Percentiles rank a stretch among this genome's conserved stretches.
Evolutionary conservation across 2,329 filamentous ascomycete species (phyloP).

Genomic region (Alternaria atra): DNA sequence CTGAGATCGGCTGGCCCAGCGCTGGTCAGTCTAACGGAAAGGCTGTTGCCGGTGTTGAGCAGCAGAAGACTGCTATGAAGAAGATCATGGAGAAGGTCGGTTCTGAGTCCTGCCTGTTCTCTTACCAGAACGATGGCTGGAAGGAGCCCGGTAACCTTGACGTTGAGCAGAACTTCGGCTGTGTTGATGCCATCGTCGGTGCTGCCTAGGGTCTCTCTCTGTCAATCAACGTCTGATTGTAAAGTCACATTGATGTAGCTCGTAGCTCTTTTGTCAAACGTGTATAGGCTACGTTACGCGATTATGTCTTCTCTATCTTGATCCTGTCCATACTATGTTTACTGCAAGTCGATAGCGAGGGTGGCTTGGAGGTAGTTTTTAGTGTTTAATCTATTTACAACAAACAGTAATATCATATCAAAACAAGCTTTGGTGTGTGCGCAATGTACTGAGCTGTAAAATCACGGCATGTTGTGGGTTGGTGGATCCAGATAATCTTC

Average conservation of each 20-base stretch:
- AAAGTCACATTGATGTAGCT: conserved; percentile 7
- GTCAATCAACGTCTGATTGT: conserved; percentile 1
- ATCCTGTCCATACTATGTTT: not conserved
- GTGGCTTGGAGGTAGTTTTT: conserved; percentile 23
- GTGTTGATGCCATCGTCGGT: conserved; percentile 58
- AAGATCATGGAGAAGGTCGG: conserved; percentile 74
- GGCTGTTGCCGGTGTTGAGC: conserved; percentile 70
- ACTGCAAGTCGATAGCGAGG: conserved; percentile 17
- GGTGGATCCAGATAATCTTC: not conserved
- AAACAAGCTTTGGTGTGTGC: conserved; percentile 1
- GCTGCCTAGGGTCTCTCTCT: not conserved
- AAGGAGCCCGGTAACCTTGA: conserved; percentile 74
- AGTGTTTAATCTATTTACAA: conserved; percentile 21
- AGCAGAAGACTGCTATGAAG: conserved; percentile 78
- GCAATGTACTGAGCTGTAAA: not conserved
- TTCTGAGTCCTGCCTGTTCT: conserved; percentile 80
- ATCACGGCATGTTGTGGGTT: not conserved
- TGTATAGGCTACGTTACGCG: conserved; percentile 7
- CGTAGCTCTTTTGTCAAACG: conserved; percentile 13
- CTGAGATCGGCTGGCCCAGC: conserved; percentile 92
- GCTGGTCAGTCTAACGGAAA: conserved; percentile 73
- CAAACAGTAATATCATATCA: not conserved
- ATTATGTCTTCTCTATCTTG: conserved; percentile 1
- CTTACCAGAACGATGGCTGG: conserved; percentile 81
- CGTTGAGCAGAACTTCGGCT: conserved; percentile 86